Evolutionary conservation across 1,284 basidiomycete species (phyloP).

Genomic region (Tylopilus sp.): DNA sequence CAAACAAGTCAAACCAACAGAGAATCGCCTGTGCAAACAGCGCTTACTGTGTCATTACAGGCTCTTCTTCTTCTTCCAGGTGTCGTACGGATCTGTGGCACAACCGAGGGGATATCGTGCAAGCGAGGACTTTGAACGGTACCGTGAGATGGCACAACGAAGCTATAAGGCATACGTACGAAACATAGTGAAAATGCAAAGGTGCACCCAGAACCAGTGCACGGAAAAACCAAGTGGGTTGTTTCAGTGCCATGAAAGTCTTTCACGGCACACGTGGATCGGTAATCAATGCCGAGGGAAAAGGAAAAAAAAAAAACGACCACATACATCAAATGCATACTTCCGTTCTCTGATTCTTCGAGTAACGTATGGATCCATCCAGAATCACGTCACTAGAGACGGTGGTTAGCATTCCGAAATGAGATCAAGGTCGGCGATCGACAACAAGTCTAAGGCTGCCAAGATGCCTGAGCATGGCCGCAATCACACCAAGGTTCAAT

Average conservation of each 20-base stretch:
- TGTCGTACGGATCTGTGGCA: slow-evolving; percentile 97
- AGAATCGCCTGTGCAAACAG: slow-evolving; percentile 33
- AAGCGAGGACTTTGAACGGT: slow-evolving; percentile 72
- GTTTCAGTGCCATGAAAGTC: slow-evolving; percentile 90
- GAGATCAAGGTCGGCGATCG: slow-evolving; percentile 28
- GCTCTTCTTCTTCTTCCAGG: slow-evolving; percentile 92
- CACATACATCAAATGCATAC: slow-evolving; percentile 89
- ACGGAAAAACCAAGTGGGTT: slow-evolving; percentile 85
- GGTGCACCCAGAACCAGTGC: slow-evolving; percentile 88
- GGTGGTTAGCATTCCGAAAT: slow-evolving; percentile 18
- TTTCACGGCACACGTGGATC: slow-evolving; percentile 49
- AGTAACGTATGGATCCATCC: slow-evolving; percentile 90
- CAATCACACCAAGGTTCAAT: slow-evolving; percentile 80
- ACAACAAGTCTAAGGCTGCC: slow-evolving; percentile 88
- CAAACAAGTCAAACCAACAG: slow-evolving; percentile 29
- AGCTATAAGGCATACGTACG: slow-evolving; percentile 63
- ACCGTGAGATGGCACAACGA: slow-evolving; percentile 27
- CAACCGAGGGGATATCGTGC: slow-evolving; percentile 83
- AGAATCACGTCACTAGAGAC: slow-evolving; percentile 79
- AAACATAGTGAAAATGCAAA: slow-evolving; percentile 91
- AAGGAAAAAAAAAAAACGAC: slow-evolving; percentile 6
- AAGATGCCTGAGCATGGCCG: slow-evolving; percentile 87
- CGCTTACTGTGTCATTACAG: slow-evolving; percentile 86
- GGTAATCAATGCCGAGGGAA: slow-evolving; percentile 14
- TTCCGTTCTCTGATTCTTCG: slow-evolving; percentile 96